A percentile compares a stretch with the other conserved stretches of the same genome.
Conservation (phyloP, 768 basidiomycete species). For the Rhodotorula graminis region DNA sequence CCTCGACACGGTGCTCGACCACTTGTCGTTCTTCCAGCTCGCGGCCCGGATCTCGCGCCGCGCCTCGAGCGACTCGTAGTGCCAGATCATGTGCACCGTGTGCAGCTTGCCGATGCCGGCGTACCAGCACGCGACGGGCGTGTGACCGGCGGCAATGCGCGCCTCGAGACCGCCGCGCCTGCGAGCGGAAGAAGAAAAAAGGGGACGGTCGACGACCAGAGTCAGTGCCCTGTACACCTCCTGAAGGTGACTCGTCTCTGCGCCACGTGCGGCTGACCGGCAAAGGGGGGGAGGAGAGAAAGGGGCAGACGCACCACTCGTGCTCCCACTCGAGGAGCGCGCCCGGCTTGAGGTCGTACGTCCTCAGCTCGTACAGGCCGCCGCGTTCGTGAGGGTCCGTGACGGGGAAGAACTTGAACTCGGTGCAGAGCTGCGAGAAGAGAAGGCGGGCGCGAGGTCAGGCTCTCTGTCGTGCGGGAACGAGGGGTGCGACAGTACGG, state of each 20-base stretch:
- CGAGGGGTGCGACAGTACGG: too few relatives aligned
- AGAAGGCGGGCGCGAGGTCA: not conserved
- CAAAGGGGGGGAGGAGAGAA: too few relatives aligned
- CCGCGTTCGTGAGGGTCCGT: constrained; percentile 73
- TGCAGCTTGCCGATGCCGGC: constrained; percentile 50
- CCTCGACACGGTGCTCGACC: constrained; percentile 28
- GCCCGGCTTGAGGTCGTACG: constrained; percentile 76
- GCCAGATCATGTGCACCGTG: constrained; percentile 91
- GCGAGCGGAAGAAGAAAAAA: too few relatives aligned
- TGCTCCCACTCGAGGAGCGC: constrained; percentile 91
- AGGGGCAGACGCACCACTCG: constrained; percentile 60
- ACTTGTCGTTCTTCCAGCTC: constrained; percentile 8
- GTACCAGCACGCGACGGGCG: constrained; percentile 87
- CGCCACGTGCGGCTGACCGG: too few relatives aligned
- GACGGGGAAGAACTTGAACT: constrained; percentile 93
- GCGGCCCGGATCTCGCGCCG: constrained; percentile 56
- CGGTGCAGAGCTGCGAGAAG: constrained; percentile 54
- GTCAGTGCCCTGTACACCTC: too few relatives aligned
- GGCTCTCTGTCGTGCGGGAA: too few relatives aligned
- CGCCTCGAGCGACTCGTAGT: constrained; percentile 67
- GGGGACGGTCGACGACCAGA: too few relatives aligned
- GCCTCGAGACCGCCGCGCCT: constrained; percentile 95
- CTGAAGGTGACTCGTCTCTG: too few relatives aligned
- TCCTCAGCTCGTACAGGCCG: constrained; percentile 88
- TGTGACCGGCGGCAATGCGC: constrained; percentile 68